Conservation (phyloP, 1,139 yeast genomes). For the Debaryomycetaceae sp. region DNA sequence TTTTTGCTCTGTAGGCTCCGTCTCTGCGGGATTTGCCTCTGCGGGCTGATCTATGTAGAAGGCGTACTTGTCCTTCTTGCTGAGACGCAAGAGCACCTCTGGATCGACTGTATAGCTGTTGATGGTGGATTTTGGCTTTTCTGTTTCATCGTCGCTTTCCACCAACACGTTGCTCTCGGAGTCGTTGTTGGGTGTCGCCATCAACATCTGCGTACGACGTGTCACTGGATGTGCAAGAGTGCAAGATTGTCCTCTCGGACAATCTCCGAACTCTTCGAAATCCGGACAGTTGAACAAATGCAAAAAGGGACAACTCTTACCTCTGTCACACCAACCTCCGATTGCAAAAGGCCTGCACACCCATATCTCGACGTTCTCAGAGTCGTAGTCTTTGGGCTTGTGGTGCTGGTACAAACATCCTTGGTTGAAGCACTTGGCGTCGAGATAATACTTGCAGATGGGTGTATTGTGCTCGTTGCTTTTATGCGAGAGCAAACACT, state of each 20-base stretch:
- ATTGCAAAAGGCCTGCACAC: slow-evolving; percentile 67
- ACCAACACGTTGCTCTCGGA: slow-evolving; percentile 24
- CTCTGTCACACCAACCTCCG: slow-evolving; percentile 67
- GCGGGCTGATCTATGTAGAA: slow-evolving; percentile 22
- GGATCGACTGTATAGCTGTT: slow-evolving; percentile 39
- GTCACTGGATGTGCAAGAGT: slow-evolving; percentile 44
- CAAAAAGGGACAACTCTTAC: slow-evolving; percentile 51
- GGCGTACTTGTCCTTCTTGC: slow-evolving; percentile 24
- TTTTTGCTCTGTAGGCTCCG: slow-evolving; percentile 4
- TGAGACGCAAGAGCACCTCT: slow-evolving; percentile 16
- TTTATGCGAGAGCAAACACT: slow-evolving; percentile 57
- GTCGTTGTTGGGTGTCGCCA: slow-evolving; percentile 18
- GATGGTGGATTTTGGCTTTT: slow-evolving; percentile 16
- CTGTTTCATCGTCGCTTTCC: slow-evolving; percentile 17
- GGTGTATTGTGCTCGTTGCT: slow-evolving; percentile 66
- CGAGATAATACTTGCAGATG: slow-evolving; percentile 52
- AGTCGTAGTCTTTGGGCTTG: slow-evolving; percentile 32
- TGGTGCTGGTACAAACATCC: slow-evolving; percentile 54
- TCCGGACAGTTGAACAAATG: slow-evolving; percentile 74
- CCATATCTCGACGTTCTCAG: slow-evolving; percentile 39
- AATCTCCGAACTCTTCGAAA: slow-evolving; percentile 55
- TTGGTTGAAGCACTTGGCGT: slow-evolving; percentile 51
- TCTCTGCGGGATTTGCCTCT: slow-evolving; percentile 6
- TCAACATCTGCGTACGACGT: slow-evolving; percentile 25
- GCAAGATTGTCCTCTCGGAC: slow-evolving; percentile 52